A percentile compares a stretch with the other conserved stretches of the same genome.
Evolutionary conservation across 306 rosid genomes (phyloP).

Genomic region (Mucuna pruriens): DNA sequence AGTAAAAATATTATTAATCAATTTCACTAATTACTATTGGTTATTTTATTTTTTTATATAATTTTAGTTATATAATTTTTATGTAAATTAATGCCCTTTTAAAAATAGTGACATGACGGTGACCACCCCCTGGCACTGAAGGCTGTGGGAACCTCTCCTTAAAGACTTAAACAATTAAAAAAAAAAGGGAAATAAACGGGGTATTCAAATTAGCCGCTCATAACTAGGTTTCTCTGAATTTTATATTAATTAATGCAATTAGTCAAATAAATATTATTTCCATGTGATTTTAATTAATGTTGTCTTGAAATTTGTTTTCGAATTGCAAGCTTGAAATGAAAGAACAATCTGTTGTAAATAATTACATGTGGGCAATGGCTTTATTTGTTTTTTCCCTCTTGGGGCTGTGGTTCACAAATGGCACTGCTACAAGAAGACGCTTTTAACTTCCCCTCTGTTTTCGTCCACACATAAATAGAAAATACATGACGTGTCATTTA

Average conservation of each 20-base stretch:
- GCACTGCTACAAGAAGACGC: too few species aligned
- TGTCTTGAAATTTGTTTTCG: neutral
- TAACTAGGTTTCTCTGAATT: neutral
- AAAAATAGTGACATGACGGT: too few species aligned
- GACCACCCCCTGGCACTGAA: too few species aligned
- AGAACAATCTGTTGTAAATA: neutral
- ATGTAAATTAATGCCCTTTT: too few species aligned
- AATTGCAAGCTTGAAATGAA: neutral
- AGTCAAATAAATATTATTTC: neutral
- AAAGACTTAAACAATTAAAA: neutral
- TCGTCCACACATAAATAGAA: neutral
- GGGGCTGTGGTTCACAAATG: too few species aligned
- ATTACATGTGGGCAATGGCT: neutral
- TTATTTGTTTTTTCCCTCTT: too few species aligned
- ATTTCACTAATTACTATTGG: too few species aligned
- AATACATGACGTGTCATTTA: neutral
- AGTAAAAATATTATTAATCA: too few species aligned
- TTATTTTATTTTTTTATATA: too few species aligned
- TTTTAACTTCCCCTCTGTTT: too few species aligned
- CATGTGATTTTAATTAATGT: neutral
- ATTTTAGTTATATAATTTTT: too few species aligned
- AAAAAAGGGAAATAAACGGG: neutral
- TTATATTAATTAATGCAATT: neutral
- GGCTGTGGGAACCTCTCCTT: neutral
- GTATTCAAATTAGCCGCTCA: neutral